These are phyloP conservation scores for Spergularia marina DNA, from an alignment of 148 eudicot genomes.

Conservation along the genomic window DNA sequence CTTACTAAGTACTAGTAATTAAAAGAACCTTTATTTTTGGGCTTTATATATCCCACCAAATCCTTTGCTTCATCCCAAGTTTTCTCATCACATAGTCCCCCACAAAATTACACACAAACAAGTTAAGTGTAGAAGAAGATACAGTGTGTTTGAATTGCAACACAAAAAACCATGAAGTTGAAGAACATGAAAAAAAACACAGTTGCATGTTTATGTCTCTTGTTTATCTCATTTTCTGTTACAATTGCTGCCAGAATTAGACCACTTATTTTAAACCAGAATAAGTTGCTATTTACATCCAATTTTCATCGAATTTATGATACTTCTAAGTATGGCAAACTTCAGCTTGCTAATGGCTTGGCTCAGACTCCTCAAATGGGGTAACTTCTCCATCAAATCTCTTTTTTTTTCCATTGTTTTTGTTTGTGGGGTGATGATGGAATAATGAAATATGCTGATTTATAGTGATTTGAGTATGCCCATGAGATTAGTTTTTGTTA, in stretches of 20 bases:
- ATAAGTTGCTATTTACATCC: slow-evolving; percentile 35
- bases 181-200: slow-evolving; percentile 9
- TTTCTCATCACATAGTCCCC: slow-evolving; percentile 2
- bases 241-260: slow-evolving; percentile 29
- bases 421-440: neutral
- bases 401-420: neutral
- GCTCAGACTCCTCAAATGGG: slow-evolving; percentile 97
- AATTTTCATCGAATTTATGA: slow-evolving; percentile 43
- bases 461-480: slow-evolving; percentile 4
- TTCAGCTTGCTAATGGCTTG: slow-evolving; percentile 74
- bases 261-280: slow-evolving; percentile 25
- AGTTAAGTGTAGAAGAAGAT: neutral
- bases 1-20: neutral
- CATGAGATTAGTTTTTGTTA: slow-evolving; percentile 4
- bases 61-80: neutral
- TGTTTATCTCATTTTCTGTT: slow-evolving; percentile 33
- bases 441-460: neutral
- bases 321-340: slow-evolving; percentile 62
- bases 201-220: slow-evolving; percentile 1
- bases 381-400: slow-evolving; percentile 31
- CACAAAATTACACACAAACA: neutral
- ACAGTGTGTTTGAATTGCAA: neutral
- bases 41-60: neutral
- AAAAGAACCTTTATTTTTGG: neutral
- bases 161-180: slow-evolving; percentile 1